Percentiles rank a stretch among this genome's conserved stretches.
Conservation (phyloP, 2,329 filamentous ascomycete genomes). For the Fusarium odoratissimum region DNA sequence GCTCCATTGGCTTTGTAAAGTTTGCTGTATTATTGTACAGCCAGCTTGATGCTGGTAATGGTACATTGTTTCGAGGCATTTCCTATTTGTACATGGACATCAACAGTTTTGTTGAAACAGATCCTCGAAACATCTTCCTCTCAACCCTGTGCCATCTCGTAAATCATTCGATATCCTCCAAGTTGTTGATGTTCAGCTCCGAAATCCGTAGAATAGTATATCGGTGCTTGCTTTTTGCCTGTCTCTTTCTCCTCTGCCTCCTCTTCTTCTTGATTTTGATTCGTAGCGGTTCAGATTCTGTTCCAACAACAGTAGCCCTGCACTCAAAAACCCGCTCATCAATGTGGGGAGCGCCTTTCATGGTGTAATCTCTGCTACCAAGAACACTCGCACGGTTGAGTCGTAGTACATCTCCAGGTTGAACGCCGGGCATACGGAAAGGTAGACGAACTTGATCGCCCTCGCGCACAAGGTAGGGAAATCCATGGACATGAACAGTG, state of each 20-base stretch:
- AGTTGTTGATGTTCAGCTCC: conserved; percentile 75
- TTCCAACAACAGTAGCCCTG: conserved; percentile 84
- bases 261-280: conserved; percentile 85
- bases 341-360: conserved; percentile 84
- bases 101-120: conserved; percentile 24
- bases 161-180: conserved; percentile 54
- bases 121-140: conserved; percentile 5
- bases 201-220: conserved; percentile 89
- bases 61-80: conserved; percentile 42
- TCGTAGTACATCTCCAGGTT: conserved; percentile 85
- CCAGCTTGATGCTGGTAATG: conserved; percentile 45
- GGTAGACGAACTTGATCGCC: conserved; percentile 82
- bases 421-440: conserved; percentile 80
- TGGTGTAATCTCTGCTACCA: conserved; percentile 89
- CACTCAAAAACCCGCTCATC: conserved; percentile 88
- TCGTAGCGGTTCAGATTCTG: conserved; percentile 83
- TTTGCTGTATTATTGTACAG: conserved; percentile 45
- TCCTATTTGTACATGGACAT: conserved; percentile 42
- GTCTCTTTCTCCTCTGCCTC: conserved; percentile 78
- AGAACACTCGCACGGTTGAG: conserved; percentile 86
- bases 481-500: conserved; percentile 81
- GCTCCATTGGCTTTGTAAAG: conserved; percentile 28
- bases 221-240: conserved; percentile 87
- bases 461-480: conserved; percentile 81
- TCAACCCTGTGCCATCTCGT: conserved; percentile 13